These are phyloP conservation scores for Penstemon barbatus DNA, from an alignment of 257 asterid species.

Conservation along the genomic window DNA sequence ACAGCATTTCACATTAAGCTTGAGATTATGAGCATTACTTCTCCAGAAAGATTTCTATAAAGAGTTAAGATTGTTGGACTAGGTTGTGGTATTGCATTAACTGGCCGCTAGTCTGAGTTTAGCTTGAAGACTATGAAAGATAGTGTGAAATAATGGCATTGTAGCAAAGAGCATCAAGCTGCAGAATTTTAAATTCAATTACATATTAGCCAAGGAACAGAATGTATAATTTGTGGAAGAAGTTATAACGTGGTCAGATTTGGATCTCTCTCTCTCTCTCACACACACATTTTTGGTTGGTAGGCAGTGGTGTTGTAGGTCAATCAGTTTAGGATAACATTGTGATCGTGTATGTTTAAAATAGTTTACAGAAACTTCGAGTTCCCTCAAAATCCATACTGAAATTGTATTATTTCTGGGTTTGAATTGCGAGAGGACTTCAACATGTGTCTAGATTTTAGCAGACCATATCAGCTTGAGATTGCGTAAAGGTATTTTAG, in stretches of 20 bases:
- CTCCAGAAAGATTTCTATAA: background rate
- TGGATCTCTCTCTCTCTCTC: background rate
- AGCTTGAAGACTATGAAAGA: conserved; percentile 8
- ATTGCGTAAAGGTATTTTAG: background rate
- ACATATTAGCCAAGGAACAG: background rate
- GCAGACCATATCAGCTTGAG: background rate
- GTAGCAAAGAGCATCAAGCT: too few relatives aligned
- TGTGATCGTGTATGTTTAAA: background rate
- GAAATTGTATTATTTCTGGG: background rate
- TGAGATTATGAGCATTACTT: background rate
- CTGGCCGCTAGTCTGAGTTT: background rate
- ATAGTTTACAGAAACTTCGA: background rate
- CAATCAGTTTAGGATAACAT: background rate
- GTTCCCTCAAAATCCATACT: background rate
- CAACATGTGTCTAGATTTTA: background rate
- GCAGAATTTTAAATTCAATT: too few relatives aligned
- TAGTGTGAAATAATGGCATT: background rate
- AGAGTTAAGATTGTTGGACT: background rate
- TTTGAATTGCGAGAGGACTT: background rate
- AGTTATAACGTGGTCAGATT: background rate
- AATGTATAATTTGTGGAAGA: background rate
- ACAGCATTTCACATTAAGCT: background rate
- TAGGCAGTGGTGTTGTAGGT: background rate
- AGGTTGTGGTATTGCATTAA: background rate
- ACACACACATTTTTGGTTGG: background rate